Conservation (phyloP, 1,284 basidiomycete genomes). For the Coniferiporia sulphurascens region DNA sequence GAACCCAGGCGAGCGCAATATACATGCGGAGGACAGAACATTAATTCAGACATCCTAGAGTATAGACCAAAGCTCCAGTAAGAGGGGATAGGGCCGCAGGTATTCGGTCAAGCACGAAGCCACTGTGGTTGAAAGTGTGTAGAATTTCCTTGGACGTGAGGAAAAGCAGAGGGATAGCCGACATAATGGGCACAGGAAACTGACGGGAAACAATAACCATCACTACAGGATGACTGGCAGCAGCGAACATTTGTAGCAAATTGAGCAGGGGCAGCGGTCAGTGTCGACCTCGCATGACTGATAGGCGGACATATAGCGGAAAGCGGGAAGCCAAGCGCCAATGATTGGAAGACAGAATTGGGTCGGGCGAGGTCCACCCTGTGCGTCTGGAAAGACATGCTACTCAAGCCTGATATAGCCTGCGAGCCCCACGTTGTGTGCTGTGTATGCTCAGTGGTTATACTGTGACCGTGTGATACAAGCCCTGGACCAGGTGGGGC, state of each 20-base stretch:
- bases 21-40: background rate
- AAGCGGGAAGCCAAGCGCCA: background rate
- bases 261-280: constrained; percentile 39
- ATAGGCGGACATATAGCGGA: constrained; percentile 27
- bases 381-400: background rate
- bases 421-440: constrained; percentile 1
- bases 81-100: background rate
- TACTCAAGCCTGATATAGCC: background rate
- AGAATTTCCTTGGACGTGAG: constrained; percentile 2
- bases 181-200: constrained; percentile 2
- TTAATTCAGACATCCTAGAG: constrained; percentile 8
- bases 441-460: background rate
- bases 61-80: background rate
- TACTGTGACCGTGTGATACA: constrained; percentile 27
- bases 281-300: constrained; percentile 53
- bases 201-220: background rate
- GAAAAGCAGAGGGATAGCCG: background rate
- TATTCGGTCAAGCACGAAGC: constrained; percentile 10
- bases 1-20: background rate
- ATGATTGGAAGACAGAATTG: background rate
- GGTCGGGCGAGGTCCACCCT: background rate
- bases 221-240: constrained; percentile 45
- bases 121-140: constrained; percentile 8
- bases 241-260: constrained; percentile 48
- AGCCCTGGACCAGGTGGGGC: constrained; percentile 32